A percentile compares a stretch with the other conserved stretches of the same genome.
Conservation (phyloP, 345 rosid genomes). For the Theobroma cacao region DNA sequence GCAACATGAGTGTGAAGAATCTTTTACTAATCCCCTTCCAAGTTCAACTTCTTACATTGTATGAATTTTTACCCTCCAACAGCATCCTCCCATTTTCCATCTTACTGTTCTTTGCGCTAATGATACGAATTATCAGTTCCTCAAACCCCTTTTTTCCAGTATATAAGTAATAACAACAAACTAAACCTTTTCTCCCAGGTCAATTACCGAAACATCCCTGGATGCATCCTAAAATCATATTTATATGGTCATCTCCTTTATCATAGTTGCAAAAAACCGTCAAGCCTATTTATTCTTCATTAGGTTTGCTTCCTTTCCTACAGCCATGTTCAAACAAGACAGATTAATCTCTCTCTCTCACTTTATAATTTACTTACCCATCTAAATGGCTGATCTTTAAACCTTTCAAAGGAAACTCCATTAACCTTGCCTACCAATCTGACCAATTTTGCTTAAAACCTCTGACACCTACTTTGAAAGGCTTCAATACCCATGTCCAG, state of each 20-base stretch:
- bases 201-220: not conserved
- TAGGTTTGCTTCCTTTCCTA: not conserved
- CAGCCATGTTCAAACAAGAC: not conserved
- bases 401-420: no score
- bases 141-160: not conserved
- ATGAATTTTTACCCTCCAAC: not conserved
- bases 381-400: no score
- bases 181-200: not conserved
- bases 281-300: not conserved
- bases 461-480: not conserved
- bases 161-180: not conserved
- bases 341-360: not conserved
- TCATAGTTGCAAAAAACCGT: not conserved
- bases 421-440: not conserved
- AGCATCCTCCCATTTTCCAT: not conserved
- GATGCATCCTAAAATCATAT: not conserved
- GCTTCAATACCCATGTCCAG: not conserved
- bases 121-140: not conserved
- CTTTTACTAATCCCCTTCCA: not conserved
- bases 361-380: no score
- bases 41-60: not conserved
- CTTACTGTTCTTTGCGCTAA: no score
- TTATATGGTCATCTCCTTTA: not conserved
- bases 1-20: not conserved
- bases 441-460: not conserved